These are phyloP conservation scores for Claviceps pazoutovae DNA, from an alignment of 2,329 filamentous ascomycete genomes.

Conservation along the genomic window DNA sequence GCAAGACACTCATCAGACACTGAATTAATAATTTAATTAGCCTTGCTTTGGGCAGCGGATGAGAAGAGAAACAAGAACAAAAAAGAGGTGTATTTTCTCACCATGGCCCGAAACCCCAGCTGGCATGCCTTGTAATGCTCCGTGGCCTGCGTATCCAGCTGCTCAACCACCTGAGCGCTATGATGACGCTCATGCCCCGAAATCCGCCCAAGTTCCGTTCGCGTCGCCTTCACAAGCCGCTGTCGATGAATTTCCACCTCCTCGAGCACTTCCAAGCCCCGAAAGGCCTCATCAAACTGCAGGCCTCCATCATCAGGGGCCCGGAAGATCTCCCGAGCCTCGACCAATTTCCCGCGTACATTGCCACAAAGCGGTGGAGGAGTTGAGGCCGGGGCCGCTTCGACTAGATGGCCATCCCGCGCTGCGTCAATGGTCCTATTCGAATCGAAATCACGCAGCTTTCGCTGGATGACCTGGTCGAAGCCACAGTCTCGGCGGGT, in stretches of 20 bases:
- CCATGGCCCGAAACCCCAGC: conserved; percentile 19
- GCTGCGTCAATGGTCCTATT: conserved; percentile 8
- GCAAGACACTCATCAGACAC: conserved; percentile 2
- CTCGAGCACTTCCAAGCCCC: conserved; percentile 19
- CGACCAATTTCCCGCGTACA: conserved; percentile 15
- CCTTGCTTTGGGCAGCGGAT: background rate
- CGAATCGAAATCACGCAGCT: conserved; percentile 19
- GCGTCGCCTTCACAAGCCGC: conserved; percentile 14
- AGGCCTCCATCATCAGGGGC: conserved; percentile 15
- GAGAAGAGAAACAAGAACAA: background rate
- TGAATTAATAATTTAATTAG: background rate
- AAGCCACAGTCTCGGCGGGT: conserved; percentile 19
- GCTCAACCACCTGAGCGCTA: conserved; percentile 13
- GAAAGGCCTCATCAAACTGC: conserved; percentile 13
- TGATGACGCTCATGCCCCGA: conserved; percentile 6
- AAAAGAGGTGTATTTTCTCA: conserved; percentile 9
- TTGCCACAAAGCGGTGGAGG: conserved; percentile 8
- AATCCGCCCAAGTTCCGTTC: conserved; percentile 6
- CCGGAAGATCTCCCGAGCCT: conserved; percentile 15
- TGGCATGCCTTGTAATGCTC: conserved; percentile 18
- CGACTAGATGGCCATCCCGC: background rate
- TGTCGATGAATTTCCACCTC: conserved; percentile 19
- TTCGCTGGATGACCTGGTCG: conserved; percentile 16
- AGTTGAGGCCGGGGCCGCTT: background rate
- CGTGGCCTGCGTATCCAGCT: conserved; percentile 16